These are phyloP conservation scores for Xylariaceae sp. DNA, from an alignment of 2,329 filamentous ascomycete species.

Conservation along the genomic window DNA sequence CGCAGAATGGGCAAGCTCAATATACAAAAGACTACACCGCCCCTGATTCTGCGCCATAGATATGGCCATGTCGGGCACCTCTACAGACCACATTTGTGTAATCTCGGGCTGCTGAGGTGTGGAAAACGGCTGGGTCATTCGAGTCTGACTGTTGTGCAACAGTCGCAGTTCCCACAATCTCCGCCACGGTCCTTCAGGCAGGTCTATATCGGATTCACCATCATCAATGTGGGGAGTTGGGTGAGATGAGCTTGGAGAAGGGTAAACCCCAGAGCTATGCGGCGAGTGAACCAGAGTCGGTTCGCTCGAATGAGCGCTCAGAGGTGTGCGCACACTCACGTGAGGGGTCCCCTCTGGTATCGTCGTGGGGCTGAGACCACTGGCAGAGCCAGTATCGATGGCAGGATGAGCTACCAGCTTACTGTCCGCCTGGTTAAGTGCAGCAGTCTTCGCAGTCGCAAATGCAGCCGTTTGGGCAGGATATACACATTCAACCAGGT, in stretches of 20 bases:
- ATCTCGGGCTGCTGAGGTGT: constrained; percentile 28
- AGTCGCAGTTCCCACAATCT: constrained; percentile 46
- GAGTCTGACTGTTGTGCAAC: constrained; percentile 44
- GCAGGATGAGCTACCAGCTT: constrained; percentile 14
- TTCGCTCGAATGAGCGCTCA: constrained; percentile 22
- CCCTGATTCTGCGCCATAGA: constrained; percentile 41
- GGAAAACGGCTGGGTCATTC: constrained; percentile 39
- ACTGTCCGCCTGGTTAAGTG: constrained; percentile 14
- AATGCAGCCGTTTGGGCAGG: constrained; percentile 24
- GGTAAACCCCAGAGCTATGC: constrained; percentile 29
- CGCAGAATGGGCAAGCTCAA: constrained; percentile 45
- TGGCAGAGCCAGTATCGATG: constrained; percentile 7
- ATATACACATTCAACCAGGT: constrained; percentile 41
- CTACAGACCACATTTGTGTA: constrained; percentile 40
- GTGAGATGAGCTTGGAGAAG: constrained; percentile 33
- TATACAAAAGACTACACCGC: constrained; percentile 42
- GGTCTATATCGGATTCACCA: constrained; percentile 36
- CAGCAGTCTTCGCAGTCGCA: constrained; percentile 14
- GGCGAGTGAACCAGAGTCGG: constrained; percentile 24
- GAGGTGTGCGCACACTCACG: constrained; percentile 3
- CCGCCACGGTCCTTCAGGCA: constrained; percentile 45
- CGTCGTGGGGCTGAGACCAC: neutral
- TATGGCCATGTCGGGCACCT: constrained; percentile 43
- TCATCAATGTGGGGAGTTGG: constrained; percentile 26
- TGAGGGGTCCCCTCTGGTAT: constrained; percentile 12